Base-by-base conservation (phyloP, 768 basidiomycete genomes). In the Xerocomellus intermedius region DNA sequence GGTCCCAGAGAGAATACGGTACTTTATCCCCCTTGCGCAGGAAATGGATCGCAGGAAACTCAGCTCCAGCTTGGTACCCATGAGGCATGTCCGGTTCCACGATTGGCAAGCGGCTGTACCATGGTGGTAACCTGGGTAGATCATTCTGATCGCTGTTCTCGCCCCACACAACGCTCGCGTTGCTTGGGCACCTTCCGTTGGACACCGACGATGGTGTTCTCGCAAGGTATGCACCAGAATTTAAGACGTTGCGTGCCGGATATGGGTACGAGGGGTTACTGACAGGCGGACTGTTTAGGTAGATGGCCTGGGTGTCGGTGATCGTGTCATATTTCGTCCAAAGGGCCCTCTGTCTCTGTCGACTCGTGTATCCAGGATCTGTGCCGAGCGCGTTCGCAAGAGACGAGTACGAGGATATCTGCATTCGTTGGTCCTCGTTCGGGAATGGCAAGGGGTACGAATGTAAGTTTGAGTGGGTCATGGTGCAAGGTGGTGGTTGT, bases 11-110 rank as follows among this genome's bases (percentile, higher is more conserved):
- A 22, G 70, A 50, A 42, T 74, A 71, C 2, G 74, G 60, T 59
- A 62, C 42, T 54, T 61, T 48, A 42, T 61, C 19, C 37, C 52
- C 56, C 65, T 61, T 65, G 50, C 59, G 59, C 48, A 52, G 24
- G 60, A 79, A 78, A 2, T 54, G 54, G 50, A 79, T 72, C 5
- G 63, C 52, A 10, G 65, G 38, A 53, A 68, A 61, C 22, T 67
- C 62, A 4, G 42, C 60, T 16, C 57, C 51, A 19, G 50, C 56
- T 52, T 64, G 64, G 26, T 52, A 42, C 22, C 45, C 30, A 35
- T 55, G 8, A 13, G 28, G 32, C 4, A 8, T 60, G 42, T 32
- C 55, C 24, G 66, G 57, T 35, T 64, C 61, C 50, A 60, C 30
- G 33, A 48, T 60, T 57, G 69, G 69, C 59, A 72, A 21, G 42